Evolutionary conservation across 2,329 filamentous ascomycete genomes (phyloP).

Genomic region (Aspergillus viridinutans): DNA sequence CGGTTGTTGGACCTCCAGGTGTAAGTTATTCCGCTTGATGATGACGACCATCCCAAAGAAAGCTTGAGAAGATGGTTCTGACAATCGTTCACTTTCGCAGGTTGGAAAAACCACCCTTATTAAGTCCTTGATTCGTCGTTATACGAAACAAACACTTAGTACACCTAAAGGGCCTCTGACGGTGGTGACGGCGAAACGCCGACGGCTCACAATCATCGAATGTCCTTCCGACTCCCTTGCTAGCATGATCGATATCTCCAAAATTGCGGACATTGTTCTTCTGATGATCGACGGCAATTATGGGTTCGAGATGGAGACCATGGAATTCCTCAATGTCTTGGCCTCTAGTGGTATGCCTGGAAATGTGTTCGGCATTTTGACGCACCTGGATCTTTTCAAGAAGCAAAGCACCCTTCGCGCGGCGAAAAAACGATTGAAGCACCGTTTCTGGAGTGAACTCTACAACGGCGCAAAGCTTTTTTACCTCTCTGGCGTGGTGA

Average conservation of each 20-base stretch:
- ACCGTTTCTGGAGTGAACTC: slow-evolving; percentile 92
- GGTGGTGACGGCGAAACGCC: slow-evolving; percentile 92
- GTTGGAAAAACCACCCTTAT: slow-evolving; percentile 89
- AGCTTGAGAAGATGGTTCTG: slow-evolving; percentile 3
- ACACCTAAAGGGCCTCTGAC: slow-evolving; percentile 90
- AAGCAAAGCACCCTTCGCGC: slow-evolving; percentile 89
- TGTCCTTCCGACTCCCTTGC: slow-evolving; percentile 91
- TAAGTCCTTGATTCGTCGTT: slow-evolving; percentile 88
- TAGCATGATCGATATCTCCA: slow-evolving; percentile 94
- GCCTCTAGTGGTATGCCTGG: slow-evolving; percentile 96
- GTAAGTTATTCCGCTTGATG: slow-evolving; percentile 45
- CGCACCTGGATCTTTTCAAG: slow-evolving; percentile 90
- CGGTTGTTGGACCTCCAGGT: slow-evolving; percentile 90
- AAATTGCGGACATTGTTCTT: slow-evolving; percentile 94
- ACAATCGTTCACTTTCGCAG: slow-evolving; percentile 18
- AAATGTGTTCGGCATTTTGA: slow-evolving; percentile 95
- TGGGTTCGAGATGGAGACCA: slow-evolving; percentile 99
- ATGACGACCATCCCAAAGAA: neutral
- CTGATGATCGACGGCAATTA: slow-evolving; percentile 99
- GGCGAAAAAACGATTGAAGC: slow-evolving; percentile 94
- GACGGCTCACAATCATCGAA: slow-evolving; percentile 92
- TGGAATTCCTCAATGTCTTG: slow-evolving; percentile 96
- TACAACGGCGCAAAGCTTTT: slow-evolving; percentile 97
- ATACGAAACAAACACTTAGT: slow-evolving; percentile 91
- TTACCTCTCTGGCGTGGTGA: slow-evolving; percentile 93